Base-by-base conservation (phyloP, 2,329 filamentous ascomycete species). In the Arthrobotrys musiformis region DNA sequence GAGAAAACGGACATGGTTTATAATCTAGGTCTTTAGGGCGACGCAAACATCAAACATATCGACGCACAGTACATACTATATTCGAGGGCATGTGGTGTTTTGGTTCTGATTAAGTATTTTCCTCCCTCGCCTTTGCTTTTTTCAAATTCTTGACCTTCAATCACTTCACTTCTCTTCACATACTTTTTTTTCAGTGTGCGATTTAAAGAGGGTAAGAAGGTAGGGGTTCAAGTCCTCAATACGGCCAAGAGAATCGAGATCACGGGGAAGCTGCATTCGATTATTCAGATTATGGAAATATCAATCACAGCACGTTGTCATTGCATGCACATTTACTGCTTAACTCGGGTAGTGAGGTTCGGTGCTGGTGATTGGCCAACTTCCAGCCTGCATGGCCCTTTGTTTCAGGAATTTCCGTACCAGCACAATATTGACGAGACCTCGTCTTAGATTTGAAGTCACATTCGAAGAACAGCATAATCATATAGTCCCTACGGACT, bases 31-130 rank as follows among this genome's bases (percentile, higher is more conserved):
- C n/a, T n/a, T n/a, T 42, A 54, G 56, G 46, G 19, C 67, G 58
- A 54, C 37, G 56, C 46, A 44, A 63, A 56, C 44, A 70, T 46
- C 54, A 15, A 69, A 24, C 24, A 11, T 69, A 22, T 50, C 22
- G 56, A 62, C 40, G 9, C 30, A 42, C 40, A 42, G 19, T 42
- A 17, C 40, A 42, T 37, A 50, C 56, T 72, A 48, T 69, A 56
- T 54, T 42, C 35, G 33, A 63, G 42, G n/a, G 60, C 58, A 64
- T 72, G 60, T 63, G 67, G 24, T 69, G 40, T 22, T 19, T 15
- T 42, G n/a, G 17, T 17, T 42, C 37, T 19, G 28, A 6, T 35
- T 24, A 46, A 30, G 28, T n/a, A n/a, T n/a, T n/a, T n/a, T n/a
- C n/a, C n/a, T n/a, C n/a, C n/a, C n/a, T n/a, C n/a, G n/a, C n/a